Percentiles rank a stretch among this genome's conserved stretches.
Conservation (phyloP, 2,329 filamentous ascomycete genomes). For the Talaromyces albobiverticillius region DNA sequence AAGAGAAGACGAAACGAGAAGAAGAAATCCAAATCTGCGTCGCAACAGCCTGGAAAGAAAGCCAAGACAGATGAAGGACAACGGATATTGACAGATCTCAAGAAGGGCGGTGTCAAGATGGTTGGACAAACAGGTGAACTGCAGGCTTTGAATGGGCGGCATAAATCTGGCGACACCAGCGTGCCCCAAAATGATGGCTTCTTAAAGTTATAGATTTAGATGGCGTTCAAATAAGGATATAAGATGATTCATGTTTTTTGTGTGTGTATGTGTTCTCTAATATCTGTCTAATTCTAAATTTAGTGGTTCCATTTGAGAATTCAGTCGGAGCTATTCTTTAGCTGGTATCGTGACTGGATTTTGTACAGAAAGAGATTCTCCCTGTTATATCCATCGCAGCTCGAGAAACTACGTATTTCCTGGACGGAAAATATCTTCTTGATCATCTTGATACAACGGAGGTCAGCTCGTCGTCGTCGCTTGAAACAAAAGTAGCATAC, state of each 20-base stretch:
- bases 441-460: conserved; percentile 70
- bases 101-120: conserved; percentile 84
- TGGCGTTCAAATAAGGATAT: neutral
- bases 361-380: conserved; percentile 40
- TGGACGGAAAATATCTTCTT: conserved; percentile 64
- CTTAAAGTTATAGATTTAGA: conserved; percentile 9
- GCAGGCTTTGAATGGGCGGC: conserved; percentile 75
- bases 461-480: conserved; percentile 77
- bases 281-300: too few relatives aligned
- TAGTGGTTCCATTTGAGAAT: too few relatives aligned
- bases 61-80: conserved; percentile 46
- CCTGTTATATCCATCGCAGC: conserved; percentile 30
- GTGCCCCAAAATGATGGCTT: conserved; percentile 5
- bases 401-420: conserved; percentile 58
- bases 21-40: conserved; percentile 71
- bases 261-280: neutral
- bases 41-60: conserved; percentile 44
- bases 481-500: conserved; percentile 93
- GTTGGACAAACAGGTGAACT: conserved; percentile 88
- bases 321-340: neutral
- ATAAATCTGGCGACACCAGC: conserved; percentile 53
- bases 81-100: conserved; percentile 64
- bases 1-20: conserved; percentile 76
- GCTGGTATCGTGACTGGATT: conserved; percentile 24
- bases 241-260: neutral